Evolutionary conservation across 306 rosid genomes (phyloP).

Genomic region (Ochetophila trinervis): DNA sequence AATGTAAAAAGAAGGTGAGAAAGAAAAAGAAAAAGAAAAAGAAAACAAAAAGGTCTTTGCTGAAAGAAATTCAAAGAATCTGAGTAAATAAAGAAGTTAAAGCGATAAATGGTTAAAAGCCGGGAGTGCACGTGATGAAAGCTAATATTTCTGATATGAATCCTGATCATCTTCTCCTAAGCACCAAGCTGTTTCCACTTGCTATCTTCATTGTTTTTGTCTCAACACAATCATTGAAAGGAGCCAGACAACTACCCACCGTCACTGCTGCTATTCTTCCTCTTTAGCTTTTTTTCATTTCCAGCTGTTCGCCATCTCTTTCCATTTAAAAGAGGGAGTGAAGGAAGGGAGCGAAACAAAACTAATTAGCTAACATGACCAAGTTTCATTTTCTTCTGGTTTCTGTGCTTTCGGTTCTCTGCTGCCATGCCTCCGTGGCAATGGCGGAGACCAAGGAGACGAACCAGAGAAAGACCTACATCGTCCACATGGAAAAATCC

Average conservation of each 20-base stretch:
- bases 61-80: neutral
- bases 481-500: conserved; percentile 60
- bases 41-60: neutral
- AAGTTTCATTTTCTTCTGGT: neutral
- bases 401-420: conserved; percentile 24
- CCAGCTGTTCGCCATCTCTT: neutral
- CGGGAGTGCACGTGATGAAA: conserved; percentile 33
- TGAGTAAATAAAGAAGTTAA: neutral
- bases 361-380: neutral
- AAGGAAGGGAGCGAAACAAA: neutral
- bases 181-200: conserved; percentile 8
- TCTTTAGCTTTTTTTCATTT: neutral
- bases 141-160: neutral
- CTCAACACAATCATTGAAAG: conserved; percentile 45
- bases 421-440: conserved; percentile 30
- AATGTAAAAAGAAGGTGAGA: too few relatives aligned
- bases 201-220: conserved; percentile 32
- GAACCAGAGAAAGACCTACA: conserved; percentile 44
- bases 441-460: conserved; percentile 2
- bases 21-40: neutral
- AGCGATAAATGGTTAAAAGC: neutral
- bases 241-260: conserved; percentile 52
- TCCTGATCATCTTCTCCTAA: neutral
- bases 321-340: neutral
- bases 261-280: neutral